Evolutionary conservation across 1,284 basidiomycete species (phyloP), one percentile per base, ranked within the genome.

Genomic region (Inonotus hispidus): DNA sequence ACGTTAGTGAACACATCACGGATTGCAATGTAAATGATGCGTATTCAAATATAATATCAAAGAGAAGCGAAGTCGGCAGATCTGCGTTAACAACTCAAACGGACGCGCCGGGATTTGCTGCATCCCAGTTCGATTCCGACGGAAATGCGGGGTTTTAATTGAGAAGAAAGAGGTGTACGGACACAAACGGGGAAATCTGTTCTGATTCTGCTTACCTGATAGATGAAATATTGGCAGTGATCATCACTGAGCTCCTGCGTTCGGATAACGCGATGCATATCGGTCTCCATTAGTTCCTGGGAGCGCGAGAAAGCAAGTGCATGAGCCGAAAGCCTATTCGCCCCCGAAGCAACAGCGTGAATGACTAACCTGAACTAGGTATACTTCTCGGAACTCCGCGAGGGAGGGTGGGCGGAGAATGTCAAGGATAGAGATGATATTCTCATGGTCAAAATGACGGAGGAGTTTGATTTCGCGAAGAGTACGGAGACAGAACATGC

Each of bases 211-310:
- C 70, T 63, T 74, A 88, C 90, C 80, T 96, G 94, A 72, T 97
- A 96, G 66, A 95, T 88, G 72, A 96, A 96, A 73, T 97, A 97
- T 73, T 96, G 93, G 70, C 87, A 93, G 73, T 96, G 95, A 71
- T 95, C 92, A 69, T 95, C 91, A 60, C 84, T 87, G 49, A 95
- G 78, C 63, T 88, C 82, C 74, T 94, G 92, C 0, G 90, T 92
- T 50, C 90, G 82, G 65, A 95, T 92, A 43, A 95, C 92, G 59
- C 92, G 85, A 71, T 95, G 91, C 68, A 95, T 77, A 72, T 94
- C 92, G 0, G 90, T 93, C 72, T 95, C 93, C 93, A 95, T 95
- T 58, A 94, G 80, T 72, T 94, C 93, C 74, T 93, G 87, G 6
- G 37, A 47, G 58, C 32, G 13, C 93, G 87, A 6, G 43, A 47